Percentiles rank a stretch among this genome's conserved stretches.
These are phyloP conservation scores for Sporisorium graminicola DNA, from an alignment of 1,284 basidiomycete genomes.

Conservation along the genomic window DNA sequence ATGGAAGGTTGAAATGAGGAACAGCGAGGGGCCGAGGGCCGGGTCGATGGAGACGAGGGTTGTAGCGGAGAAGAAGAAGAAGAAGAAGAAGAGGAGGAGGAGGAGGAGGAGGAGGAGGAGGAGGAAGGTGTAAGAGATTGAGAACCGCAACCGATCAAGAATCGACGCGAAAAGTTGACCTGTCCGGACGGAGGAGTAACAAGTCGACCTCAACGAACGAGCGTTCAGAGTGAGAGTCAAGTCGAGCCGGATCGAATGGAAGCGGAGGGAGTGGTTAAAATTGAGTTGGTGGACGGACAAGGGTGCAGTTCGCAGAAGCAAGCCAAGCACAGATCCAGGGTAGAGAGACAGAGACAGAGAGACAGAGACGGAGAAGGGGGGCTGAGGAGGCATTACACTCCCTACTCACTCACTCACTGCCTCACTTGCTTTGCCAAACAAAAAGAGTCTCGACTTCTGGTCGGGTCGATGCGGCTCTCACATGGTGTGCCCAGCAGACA, in stretches of 20 bases:
- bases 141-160: too few relatives aligned
- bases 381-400: neutral
- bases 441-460: neutral
- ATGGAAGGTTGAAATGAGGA: neutral
- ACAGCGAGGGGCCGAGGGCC: neutral
- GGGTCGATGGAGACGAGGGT: conserved; percentile 2
- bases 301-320: neutral
- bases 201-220: neutral
- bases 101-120: too few relatives aligned
- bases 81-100: too few relatives aligned
- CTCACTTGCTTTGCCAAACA: neutral
- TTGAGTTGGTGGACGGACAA: neutral
- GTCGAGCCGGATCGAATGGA: neutral
- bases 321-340: neutral
- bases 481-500: neutral
- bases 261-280: neutral
- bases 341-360: neutral
- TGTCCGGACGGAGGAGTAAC: neutral
- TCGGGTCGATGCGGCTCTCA: neutral
- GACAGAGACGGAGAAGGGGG: neutral
- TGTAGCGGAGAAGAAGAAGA: neutral
- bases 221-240: neutral
- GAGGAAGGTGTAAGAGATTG: too few relatives aligned
- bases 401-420: too few relatives aligned
- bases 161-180: neutral